Evolutionary conservation across 768 basidiomycete genomes (phyloP).

Genomic region (Boletus reticuloceps): DNA sequence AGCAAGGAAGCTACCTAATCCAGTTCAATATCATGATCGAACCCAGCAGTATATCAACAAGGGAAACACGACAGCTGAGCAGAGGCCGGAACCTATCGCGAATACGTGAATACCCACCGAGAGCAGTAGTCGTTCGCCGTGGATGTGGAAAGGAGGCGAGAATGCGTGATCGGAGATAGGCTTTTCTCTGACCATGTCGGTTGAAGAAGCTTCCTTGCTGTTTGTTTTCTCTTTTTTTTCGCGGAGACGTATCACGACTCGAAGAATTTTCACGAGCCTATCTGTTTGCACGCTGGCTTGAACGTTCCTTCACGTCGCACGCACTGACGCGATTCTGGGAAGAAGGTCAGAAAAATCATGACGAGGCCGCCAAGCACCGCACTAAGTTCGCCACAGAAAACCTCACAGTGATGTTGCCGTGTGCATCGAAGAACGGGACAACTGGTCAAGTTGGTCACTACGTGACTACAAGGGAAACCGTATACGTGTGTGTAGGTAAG

Average conservation of each 20-base stretch:
- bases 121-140: conserved; percentile 49
- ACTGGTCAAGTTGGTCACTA: background rate
- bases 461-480: background rate
- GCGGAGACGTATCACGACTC: conserved; percentile 3
- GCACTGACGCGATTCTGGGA: conserved; percentile 12
- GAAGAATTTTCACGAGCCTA: no score
- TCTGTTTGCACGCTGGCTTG: background rate
- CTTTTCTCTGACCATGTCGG: conserved; percentile 17
- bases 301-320: background rate
- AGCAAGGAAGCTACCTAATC: conserved; percentile 17
- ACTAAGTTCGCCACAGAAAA: background rate
- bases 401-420: background rate
- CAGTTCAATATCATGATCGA: conserved; percentile 12
- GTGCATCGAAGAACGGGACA: background rate
- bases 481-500: no score
- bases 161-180: conserved; percentile 30
- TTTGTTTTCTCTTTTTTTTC: background rate
- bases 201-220: background rate
- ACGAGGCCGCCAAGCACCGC: background rate
- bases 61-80: conserved; percentile 1
- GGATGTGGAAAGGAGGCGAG: conserved; percentile 40
- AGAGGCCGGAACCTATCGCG: conserved; percentile 2
- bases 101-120: conserved; percentile 55
- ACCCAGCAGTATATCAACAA: conserved; percentile 9
- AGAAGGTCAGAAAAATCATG: background rate